These are phyloP conservation scores for Citrus hindsii DNA, from an alignment of 345 rosid species.

Conservation along the genomic window DNA sequence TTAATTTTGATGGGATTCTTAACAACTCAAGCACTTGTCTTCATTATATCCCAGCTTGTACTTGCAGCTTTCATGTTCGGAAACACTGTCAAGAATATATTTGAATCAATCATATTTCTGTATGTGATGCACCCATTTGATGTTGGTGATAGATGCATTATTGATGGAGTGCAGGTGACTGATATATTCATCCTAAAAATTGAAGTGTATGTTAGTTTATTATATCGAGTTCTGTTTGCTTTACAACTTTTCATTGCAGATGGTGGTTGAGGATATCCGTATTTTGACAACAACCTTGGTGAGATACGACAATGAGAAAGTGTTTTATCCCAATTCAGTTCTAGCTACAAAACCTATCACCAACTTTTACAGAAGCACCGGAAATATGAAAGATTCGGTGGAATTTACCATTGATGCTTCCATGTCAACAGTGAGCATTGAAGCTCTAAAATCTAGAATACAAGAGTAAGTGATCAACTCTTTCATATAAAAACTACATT, in stretches of 20 bases:
- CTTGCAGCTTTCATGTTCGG: conserved; percentile 52
- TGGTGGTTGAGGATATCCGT: conserved; percentile 81
- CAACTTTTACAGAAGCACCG: conserved; percentile 72
- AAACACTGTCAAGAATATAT: conserved; percentile 50
- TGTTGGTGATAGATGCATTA: conserved; percentile 74
- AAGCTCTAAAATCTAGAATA: conserved; percentile 45
- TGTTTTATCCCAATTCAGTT: conserved; percentile 61
- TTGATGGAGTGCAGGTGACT: conserved; percentile 70
- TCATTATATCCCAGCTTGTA: conserved; percentile 55
- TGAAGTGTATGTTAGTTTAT: neutral
- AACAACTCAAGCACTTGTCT: conserved; percentile 45
- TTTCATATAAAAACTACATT: too few relatives aligned
- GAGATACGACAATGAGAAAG: conserved; percentile 67
- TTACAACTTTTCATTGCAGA: conserved; percentile 32
- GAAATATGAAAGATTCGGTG: conserved; percentile 60
- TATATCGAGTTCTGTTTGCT: neutral
- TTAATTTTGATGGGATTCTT: conserved; percentile 52
- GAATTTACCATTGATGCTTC: conserved; percentile 57
- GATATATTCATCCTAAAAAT: neutral
- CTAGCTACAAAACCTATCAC: conserved; percentile 56
- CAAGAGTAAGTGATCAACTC: conserved; percentile 34
- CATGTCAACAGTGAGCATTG: conserved; percentile 55
- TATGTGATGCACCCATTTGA: conserved; percentile 81
- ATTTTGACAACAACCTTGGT: conserved; percentile 63
- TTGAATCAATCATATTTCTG: conserved; percentile 72